phyloP scores from a whole-genome alignment of 768 basidiomycete species.

The Lentinula sp. region DNA sequence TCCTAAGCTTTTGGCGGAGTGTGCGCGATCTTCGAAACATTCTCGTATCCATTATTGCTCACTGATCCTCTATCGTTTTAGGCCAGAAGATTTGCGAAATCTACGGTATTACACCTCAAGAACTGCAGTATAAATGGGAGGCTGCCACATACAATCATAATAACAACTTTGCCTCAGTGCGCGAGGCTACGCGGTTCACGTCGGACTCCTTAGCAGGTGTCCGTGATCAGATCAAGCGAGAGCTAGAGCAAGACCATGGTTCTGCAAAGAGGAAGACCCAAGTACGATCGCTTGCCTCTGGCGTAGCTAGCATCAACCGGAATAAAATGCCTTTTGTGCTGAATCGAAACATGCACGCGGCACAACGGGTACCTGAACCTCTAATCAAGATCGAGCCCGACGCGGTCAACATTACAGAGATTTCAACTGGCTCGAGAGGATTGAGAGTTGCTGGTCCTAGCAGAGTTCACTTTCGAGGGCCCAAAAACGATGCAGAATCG shows the following conservation, averaged over 20 bases:
- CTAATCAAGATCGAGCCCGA: constrained; percentile 31
- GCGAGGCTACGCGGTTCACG: constrained; percentile 30
- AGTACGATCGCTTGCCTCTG: constrained; percentile 20
- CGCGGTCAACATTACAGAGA: constrained; percentile 15
- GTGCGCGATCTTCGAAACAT: constrained; percentile 23
- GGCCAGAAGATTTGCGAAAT: constrained; percentile 61
- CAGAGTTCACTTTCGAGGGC: constrained; percentile 32
- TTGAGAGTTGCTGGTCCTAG: constrained; percentile 8
- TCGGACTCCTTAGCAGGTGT: constrained; percentile 45
- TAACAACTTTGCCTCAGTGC: constrained; percentile 22
- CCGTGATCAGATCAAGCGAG: constrained; percentile 43
- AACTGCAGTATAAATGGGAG: constrained; percentile 66
- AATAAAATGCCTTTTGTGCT: constrained; percentile 22
- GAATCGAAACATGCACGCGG: not conserved
- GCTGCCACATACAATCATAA: constrained; percentile 33
- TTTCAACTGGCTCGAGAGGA: constrained; percentile 11
- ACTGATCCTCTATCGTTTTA: constrained; percentile 18
- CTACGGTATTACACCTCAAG: constrained; percentile 46
- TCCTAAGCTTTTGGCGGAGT: constrained; percentile 44
- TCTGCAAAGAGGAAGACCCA: constrained; percentile 24
- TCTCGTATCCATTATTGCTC: not conserved
- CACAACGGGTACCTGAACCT: constrained; percentile 10
- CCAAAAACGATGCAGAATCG: constrained; percentile 26
- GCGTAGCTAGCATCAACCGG: constrained; percentile 27
- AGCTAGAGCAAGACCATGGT: constrained; percentile 24